These are phyloP conservation scores for Tolypocladium paradoxum DNA, from an alignment of 2,329 filamentous ascomycete genomes.

Conservation along the genomic window DNA sequence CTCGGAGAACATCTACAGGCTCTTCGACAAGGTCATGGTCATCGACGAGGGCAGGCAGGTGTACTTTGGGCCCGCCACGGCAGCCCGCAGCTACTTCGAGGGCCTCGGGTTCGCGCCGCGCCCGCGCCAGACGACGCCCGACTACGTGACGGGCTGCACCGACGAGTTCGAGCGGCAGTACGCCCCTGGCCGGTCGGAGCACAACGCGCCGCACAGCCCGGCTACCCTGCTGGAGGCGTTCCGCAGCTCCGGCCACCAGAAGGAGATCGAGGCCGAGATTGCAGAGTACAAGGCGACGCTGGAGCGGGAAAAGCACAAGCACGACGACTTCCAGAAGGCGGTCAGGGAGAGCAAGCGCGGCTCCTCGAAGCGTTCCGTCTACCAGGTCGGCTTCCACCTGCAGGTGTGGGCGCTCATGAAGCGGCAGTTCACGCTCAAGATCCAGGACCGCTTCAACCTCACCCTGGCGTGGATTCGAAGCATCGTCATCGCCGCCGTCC, in stretches of 20 bases:
- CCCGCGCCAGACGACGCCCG: slow-evolving; percentile 68
- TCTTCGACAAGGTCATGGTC: slow-evolving; percentile 77
- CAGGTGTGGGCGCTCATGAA: slow-evolving; percentile 79
- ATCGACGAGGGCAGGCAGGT: slow-evolving; percentile 67
- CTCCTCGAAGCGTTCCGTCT: slow-evolving; percentile 64
- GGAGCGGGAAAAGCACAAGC: slow-evolving; percentile 51
- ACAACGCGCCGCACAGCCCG: slow-evolving; percentile 58
- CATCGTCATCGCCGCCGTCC: slow-evolving; percentile 65
- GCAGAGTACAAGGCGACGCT: slow-evolving; percentile 54
- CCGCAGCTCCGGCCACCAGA: slow-evolving; percentile 48
- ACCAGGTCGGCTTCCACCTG: slow-evolving; percentile 71
- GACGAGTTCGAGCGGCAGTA: slow-evolving; percentile 77
- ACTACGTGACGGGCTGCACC: slow-evolving; percentile 74
- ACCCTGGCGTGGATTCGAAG: slow-evolving; percentile 57
- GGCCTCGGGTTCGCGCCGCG: slow-evolving; percentile 63
- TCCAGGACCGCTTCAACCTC: slow-evolving; percentile 75
- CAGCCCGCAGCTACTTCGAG: slow-evolving; percentile 67
- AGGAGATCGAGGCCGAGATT: slow-evolving; percentile 55
- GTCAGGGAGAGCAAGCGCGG: slow-evolving; percentile 71
- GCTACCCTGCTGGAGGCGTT: slow-evolving; percentile 61
- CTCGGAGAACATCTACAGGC: slow-evolving; percentile 67
- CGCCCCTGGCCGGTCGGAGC: slow-evolving; percentile 51
- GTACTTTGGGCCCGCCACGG: slow-evolving; percentile 58
- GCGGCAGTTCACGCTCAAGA: slow-evolving; percentile 74
- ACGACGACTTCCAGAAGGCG: slow-evolving; percentile 67